Base-by-base conservation (phyloP, 75 land plant species). In the Adiantum capillusveneris region DNA sequence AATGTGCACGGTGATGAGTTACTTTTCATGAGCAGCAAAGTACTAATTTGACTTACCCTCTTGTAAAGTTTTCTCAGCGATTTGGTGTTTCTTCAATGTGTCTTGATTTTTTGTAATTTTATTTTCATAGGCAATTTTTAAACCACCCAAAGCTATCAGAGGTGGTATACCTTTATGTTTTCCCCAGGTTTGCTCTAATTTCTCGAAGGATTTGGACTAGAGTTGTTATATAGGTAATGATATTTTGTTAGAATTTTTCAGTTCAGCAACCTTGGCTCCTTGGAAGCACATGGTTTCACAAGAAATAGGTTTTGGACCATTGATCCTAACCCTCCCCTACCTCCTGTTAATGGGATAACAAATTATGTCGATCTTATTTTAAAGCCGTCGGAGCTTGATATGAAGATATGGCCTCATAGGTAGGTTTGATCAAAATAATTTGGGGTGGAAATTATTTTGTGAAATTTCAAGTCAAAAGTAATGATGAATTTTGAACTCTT, bases 151-250 rank as follows among this genome's bases (percentile, higher is more conserved):
- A 63, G 66, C 84, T 53, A 74, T 74, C 42, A 76, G 84, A 44
- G 84, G 87, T 41, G 87, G 87, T 17, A 84, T 84, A 58, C 72
- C 75, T 14, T 65, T 84, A 56, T 84, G 84, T 75, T 84, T 81
- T 65, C 84, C 84, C 22, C 87, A 84, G 87, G 87, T 84, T 30
- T 31, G 45, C n/a, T n/a, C n/a, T n/a, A n/a, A n/a, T n/a, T 41
- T 9, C 9, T 41, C 43, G 9, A n/a, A n/a, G n/a, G n/a, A n/a
- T n/a, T n/a, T n/a, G n/a, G n/a, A n/a, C n/a, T n/a, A n/a, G n/a
- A n/a, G n/a, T n/a, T n/a, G n/a, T n/a, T n/a, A n/a, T n/a, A n/a
- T n/a, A n/a, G n/a, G n/a, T 25, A 29, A n/a, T 29, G 16, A 2
- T 30, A 17, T 30, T 55, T 55, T 3, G 6, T 17, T 30, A 11